Percentiles rank a stretch among this genome's conserved stretches.
Conservation (phyloP, 352 stramenopile species). For the Phytopythium litorale region DNA sequence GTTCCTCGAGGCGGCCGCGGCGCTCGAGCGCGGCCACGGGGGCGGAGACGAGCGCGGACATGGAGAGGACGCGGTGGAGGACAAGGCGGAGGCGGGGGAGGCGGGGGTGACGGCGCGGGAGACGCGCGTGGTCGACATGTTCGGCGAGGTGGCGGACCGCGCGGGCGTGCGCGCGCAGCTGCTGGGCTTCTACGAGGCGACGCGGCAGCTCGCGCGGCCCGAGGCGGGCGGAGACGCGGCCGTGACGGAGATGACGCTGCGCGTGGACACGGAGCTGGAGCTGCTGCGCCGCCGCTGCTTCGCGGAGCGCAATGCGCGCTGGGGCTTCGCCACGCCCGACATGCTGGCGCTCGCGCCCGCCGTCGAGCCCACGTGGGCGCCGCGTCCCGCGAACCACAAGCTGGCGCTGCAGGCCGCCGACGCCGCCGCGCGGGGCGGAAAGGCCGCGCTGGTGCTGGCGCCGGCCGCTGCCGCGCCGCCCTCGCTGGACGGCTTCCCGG, state of each 20-base stretch:
- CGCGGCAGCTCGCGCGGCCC: slow-evolving; percentile 16
- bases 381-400: slow-evolving; percentile 33
- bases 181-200: slow-evolving; percentile 30
- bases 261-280: slow-evolving; percentile 75
- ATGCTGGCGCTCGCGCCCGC: slow-evolving; percentile 32
- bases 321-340: slow-evolving; percentile 48
- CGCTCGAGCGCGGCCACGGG: too few species aligned
- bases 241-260: slow-evolving; percentile 65
- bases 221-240: slow-evolving; percentile 1
- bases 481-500: slow-evolving; percentile 14
- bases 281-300: slow-evolving; percentile 71
- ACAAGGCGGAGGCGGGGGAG: neutral
- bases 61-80: neutral
- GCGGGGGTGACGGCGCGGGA: too few species aligned
- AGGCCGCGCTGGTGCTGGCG: slow-evolving; percentile 2
- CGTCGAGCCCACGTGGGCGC: slow-evolving; percentile 27
- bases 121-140: slow-evolving; percentile 14
- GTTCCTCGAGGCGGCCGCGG: neutral
- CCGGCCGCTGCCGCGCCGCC: slow-evolving; percentile 5
- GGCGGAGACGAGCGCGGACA: too few species aligned
- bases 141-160: slow-evolving; percentile 17
- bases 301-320: slow-evolving; percentile 65
- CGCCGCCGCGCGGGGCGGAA: slow-evolving; percentile 3
- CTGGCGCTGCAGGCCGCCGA: slow-evolving; percentile 20
- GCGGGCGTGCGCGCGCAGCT: slow-evolving; percentile 44